Evolutionary conservation across 176 grass and related monocot species (phyloP).

Genomic region (Sorghum bicolor): DNA sequence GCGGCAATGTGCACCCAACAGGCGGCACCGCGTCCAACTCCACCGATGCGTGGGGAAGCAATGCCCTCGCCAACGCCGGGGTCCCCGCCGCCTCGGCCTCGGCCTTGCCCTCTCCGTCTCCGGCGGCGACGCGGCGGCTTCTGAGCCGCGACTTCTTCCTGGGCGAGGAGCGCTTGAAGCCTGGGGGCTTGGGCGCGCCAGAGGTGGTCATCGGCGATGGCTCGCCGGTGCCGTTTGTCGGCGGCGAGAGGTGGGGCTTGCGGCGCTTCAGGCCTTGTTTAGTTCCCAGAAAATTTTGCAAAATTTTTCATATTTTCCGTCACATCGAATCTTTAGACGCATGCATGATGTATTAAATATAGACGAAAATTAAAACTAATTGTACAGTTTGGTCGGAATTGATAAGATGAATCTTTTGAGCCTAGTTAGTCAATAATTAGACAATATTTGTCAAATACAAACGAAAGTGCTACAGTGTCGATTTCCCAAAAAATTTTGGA

Average conservation of each 20-base stretch:
- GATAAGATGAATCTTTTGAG: too few species aligned
- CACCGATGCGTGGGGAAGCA: background rate
- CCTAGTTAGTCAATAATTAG: too few species aligned
- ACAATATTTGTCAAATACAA: too few species aligned
- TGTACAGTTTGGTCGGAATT: too few species aligned
- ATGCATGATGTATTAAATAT: too few species aligned
- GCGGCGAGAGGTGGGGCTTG: background rate
- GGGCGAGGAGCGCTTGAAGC: conserved; percentile 62
- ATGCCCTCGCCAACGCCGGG: background rate
- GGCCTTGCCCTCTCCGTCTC: background rate
- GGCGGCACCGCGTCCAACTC: background rate
- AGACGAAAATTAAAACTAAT: too few species aligned
- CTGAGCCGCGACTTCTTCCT: conserved; percentile 31
- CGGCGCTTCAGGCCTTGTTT: too few species aligned
- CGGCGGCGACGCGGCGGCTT: conserved; percentile 18
- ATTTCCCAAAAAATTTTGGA: too few species aligned
- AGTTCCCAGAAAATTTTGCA: too few species aligned
- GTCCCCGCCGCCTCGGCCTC: background rate
- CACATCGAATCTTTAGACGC: too few species aligned
- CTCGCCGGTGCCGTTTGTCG: background rate
- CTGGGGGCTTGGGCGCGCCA: background rate
- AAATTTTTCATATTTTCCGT: too few species aligned
- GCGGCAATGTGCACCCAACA: conserved; percentile 37
- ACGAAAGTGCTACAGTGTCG: too few species aligned
- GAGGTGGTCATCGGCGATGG: conserved; percentile 35